Percentiles rank a stretch among this genome's conserved stretches.
phyloP scores from a whole-genome alignment of 495 filamentous ascomycete species.

The Neurospora discreta region DNA sequence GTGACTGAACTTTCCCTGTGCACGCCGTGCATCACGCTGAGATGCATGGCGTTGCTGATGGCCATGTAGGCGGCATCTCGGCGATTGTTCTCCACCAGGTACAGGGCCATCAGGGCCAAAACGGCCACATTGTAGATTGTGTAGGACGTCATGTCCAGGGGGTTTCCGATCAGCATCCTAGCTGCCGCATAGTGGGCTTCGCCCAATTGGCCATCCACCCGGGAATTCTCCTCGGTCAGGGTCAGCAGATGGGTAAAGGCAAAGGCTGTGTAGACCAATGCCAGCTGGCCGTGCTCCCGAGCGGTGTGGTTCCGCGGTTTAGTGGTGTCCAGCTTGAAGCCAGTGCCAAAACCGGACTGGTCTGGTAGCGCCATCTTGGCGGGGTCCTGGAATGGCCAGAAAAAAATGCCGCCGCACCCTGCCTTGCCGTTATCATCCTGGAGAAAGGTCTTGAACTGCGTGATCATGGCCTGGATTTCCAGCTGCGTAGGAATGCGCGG shows the following conservation, averaged over 20 bases:
- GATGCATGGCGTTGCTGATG: conserved; percentile 25
- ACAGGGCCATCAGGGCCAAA: conserved; percentile 28
- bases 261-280: conserved; percentile 21
- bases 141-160: conserved; percentile 21
- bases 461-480: conserved; percentile 17
- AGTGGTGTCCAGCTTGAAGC: not conserved
- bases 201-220: conserved; percentile 11
- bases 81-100: conserved; percentile 29
- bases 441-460: conserved; percentile 16
- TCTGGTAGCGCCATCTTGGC: conserved; percentile 2
- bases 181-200: conserved; percentile 27
- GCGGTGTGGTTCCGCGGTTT: not conserved
- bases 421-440: conserved; percentile 18
- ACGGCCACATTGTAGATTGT: conserved; percentile 21
- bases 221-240: conserved; percentile 5
- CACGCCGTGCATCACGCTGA: conserved; percentile 25
- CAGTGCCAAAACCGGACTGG: not conserved
- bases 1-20: conserved; percentile 19
- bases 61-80: conserved; percentile 28
- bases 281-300: conserved; percentile 10
- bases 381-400: conserved; percentile 22
- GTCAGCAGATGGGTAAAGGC: conserved; percentile 17
- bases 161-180: conserved; percentile 22
- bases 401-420: conserved; percentile 25
- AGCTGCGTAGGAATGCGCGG: conserved; percentile 15